Evolutionary conservation across 176 grass and related monocot genomes (phyloP), one percentile per base, ranked within the genome.

Genomic region (Carex kokanica): DNA sequence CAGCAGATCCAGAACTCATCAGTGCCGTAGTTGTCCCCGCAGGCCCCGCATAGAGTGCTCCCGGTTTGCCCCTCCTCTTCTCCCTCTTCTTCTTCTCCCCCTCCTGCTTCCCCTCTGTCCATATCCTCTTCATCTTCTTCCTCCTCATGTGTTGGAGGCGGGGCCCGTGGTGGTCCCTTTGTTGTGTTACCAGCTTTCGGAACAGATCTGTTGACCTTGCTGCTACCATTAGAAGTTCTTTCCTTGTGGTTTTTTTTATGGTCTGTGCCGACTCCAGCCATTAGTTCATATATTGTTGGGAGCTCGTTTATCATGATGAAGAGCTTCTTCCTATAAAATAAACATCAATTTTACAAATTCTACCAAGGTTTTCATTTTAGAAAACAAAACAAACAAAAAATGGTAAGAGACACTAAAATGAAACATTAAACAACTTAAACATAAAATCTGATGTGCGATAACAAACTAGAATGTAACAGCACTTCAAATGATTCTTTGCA

Each of bases 1-100:
- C 94, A 97, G 32, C 89, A 97, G 41, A 97, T 97, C 94, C 94
- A 97, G 84, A 97, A 94, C 60, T 94, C 87, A 0, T 89, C 91
- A 4, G 56, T 86, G 2, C 79, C 84, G 2, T 90, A 88, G 10
- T 45, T 89, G 55, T 94, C 84, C 27, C 94, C 94, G 10, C 94
- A 97, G n/a, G 91, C 81, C 8, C 89, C 94, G 9, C 91, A 94
- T 61, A 85, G 43, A 18, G 78, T 38, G 81, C 88, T 84, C 41
- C 43, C 90, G 0, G 81, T 84, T 57, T 90, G 88, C 43, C 90
- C 94, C 84, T 97, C 88, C 0, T 87, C 89, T 49, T 79, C 86
- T 0, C 15, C 86, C 0, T 86, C 92, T 64, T 93, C 89, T 3
- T 1, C 40, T 17, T 27, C 73, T 4, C 1, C 38, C n/a, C 7